Base-by-base conservation (phyloP, 2,329 filamentous ascomycete genomes). In the Hypoxylon sp. region DNA sequence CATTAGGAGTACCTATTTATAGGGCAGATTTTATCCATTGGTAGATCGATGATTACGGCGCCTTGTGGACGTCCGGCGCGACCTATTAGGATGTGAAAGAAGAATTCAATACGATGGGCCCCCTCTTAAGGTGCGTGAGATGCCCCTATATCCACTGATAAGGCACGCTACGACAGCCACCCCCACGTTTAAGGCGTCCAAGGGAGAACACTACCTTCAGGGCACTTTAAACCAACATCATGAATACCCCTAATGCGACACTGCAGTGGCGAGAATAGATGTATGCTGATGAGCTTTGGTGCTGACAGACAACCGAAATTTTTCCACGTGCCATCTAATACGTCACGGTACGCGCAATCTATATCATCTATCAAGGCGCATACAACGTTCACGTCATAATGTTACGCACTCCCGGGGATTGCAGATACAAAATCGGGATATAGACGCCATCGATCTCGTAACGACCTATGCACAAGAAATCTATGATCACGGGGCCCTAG, bases 261-360 rank as follows among this genome's bases (percentile, higher is more conserved):
- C 28, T 3, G 25, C 56, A 28, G 14, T 34, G 7, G 56, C 32
- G 17, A 59, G 32, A 14, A 19, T 43, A 10, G 28, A 23, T 4
- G 28, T 7, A 25, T 48, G 5, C 28, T 38, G 14, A 25, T 14
- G 49, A 43, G 50, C 32, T 63, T 57, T 68, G 0, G 69, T 70
- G 17, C 46, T 70, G 21, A 66, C 19, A 28, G 28, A 49, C 36
- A 73, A 70, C 13, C 55, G 63, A 23, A 74, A 13, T 2, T 66
- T 28, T 23, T 5, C 23, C 23, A n/a, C 23, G 23, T 23, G 23
- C 23, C 23, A 23, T 23, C 5, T 23, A 23, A 2, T 23, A 23
- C 5, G 23, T 73, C 70, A 34, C 73, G 71, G 53, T 71, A 63
- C 10, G 72, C 68, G 58, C 73, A 73, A 25, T 71, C 63, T 9